Evolutionary conservation across 1,284 basidiomycete genomes (phyloP).

Genomic region (Polyporus tsugae): DNA sequence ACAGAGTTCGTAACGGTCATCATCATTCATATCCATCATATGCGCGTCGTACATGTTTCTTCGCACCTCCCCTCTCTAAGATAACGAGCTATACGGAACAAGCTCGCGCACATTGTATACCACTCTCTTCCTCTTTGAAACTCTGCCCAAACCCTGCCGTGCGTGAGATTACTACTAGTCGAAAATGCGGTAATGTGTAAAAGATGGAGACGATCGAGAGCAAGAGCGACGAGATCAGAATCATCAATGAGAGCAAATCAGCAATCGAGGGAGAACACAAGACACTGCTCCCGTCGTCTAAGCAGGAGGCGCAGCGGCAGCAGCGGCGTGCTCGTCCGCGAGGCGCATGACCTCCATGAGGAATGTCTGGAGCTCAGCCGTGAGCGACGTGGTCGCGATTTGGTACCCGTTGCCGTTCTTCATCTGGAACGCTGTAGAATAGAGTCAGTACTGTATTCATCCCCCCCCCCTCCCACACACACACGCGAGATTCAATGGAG

Average conservation of each 20-base stretch:
- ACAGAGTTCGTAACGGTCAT: constrained; percentile 7
- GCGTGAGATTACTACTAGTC: constrained; percentile 22
- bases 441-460: constrained; percentile 8
- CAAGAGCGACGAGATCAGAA: constrained; percentile 27
- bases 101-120: background rate
- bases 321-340: constrained; percentile 47
- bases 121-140: background rate
- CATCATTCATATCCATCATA: constrained; percentile 16
- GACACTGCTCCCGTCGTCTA: background rate
- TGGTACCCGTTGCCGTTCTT: constrained; percentile 73
- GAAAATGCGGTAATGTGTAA: constrained; percentile 24
- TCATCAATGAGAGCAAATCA: constrained; percentile 16
- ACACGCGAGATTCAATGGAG: constrained; percentile 6
- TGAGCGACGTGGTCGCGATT: constrained; percentile 72
- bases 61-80: background rate
- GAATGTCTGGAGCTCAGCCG: constrained; percentile 76
- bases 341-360: constrained; percentile 84
- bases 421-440: constrained; percentile 70
- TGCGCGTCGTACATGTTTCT: constrained; percentile 5
- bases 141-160: background rate
- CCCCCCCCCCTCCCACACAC: too few relatives aligned
- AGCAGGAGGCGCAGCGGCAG: constrained; percentile 16
- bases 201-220: constrained; percentile 21
- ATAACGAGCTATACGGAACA: background rate
- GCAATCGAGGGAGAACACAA: background rate